Percentiles rank a stretch among this genome's conserved stretches.
These are phyloP conservation scores for Suillus cothurnatus DNA, from an alignment of 768 basidiomycete genomes.

Conservation along the genomic window DNA sequence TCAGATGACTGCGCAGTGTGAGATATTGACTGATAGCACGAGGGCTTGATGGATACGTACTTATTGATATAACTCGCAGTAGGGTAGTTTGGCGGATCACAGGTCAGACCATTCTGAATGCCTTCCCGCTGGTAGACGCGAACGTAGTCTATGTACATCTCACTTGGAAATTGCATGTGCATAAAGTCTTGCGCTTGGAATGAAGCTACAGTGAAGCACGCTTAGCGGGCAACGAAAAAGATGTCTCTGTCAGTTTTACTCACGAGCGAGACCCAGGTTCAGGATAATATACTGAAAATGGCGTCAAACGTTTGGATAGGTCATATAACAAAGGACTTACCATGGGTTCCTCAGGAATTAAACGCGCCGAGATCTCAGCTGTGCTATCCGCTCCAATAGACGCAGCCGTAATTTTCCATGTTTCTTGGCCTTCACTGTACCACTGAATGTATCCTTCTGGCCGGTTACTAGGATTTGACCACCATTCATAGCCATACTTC, in stretches of 20 bases:
- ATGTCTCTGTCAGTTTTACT: conserved; percentile 21
- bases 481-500: conserved; percentile 80
- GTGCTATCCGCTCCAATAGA: conserved; percentile 67
- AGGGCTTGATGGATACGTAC: conserved; percentile 38
- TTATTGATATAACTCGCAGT: conserved; percentile 78
- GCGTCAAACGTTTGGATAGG: conserved; percentile 11
- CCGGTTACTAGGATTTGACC: conserved; percentile 67
- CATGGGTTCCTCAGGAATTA: conserved; percentile 92
- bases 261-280: conserved; percentile 80
- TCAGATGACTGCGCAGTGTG: conserved; percentile 32
- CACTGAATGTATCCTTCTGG: conserved; percentile 82
- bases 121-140: conserved; percentile 84
- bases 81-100: conserved; percentile 76
- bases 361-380: conserved; percentile 59
- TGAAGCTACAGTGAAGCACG: conserved; percentile 38
- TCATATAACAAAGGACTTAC: conserved; percentile 43
- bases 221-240: conserved; percentile 2
- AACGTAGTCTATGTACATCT: conserved; percentile 89
- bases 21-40: conserved; percentile 5
- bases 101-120: conserved; percentile 67
- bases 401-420: conserved; percentile 72
- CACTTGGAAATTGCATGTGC: conserved; percentile 73
- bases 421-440: conserved; percentile 63
- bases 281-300: conserved; percentile 70
- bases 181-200: conserved; percentile 77